Evolutionary conservation across 768 basidiomycete genomes (phyloP), one percentile per base, ranked within the genome.

Genomic region (Kockovaella imperatae): DNA sequence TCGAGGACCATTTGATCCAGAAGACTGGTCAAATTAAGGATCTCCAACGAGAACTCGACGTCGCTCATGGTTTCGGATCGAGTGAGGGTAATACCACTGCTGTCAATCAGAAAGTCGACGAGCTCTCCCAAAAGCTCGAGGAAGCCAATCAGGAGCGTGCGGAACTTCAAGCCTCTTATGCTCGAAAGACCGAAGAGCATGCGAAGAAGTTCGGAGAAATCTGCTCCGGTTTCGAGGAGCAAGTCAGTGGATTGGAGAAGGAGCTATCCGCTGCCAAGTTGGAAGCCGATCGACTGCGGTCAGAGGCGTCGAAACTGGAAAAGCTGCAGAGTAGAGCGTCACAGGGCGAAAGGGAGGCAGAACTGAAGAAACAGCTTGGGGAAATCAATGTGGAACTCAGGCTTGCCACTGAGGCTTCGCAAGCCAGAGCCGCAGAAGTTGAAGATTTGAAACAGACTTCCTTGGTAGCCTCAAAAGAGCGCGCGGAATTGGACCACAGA

Each of bases 171-270:
- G 44, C 43, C 13, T 11, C 34, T 23, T 15, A 36, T 1, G 46
- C 21, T 7, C 28, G 20, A n/a, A 62, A 64, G 42, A 63, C 59
- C 7, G 60, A 63, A 44, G 47, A 59, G 30, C 61, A 65, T 35
- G 65, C 66, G 15, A 47, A 49, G 14, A 45, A 56, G 28, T 67
- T 67, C 41, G 57, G 58, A 0, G 61, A 67, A 40, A 66, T 65
- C 23, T 65, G 62, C 31, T 38, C 47, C 1, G 63, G 52, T 8
- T 68, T 64, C 34, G 65, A 69, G 36, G 49, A 46, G 5, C 62
- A 69, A 34, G 62, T 69, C 24, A 49, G 47, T 24, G 40, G 26
- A 8, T 43, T 67, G 21, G 62, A 63, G 43, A 42, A 20, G 39
- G 53, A 58, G 20, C 49, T 66, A 14, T 35, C 28, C 5, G 42